Base-by-base conservation (phyloP, 352 stramenopile species). In the Hyaloperonospora brassicae region DNA sequence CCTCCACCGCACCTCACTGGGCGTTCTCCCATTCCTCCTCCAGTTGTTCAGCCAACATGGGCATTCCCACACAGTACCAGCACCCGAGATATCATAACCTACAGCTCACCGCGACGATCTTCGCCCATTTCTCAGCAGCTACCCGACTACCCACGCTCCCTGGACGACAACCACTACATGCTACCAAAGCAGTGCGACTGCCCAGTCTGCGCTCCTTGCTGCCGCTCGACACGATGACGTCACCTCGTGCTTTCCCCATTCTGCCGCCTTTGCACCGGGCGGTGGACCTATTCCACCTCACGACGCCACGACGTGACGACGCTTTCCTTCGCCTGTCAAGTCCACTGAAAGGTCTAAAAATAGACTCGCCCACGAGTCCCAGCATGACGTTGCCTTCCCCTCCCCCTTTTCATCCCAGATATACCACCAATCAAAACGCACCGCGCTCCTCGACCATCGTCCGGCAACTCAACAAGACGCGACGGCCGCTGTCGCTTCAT, bases 401-500 rank as follows among this genome's bases (percentile, higher is more conserved):
- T 38, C 6, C 48, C 23, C 46, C 54, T 38, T 9, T 41, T 10
- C 35, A n/a, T 22, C 46, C 40, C 42, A n/a, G 12, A 17, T 13
- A n/a, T 7, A 7, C 25, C 21, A 51, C 27, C 27, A 34, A 34
- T 34, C 27, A 34, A 34, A 34, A 9, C 27, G 4, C 27, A 8
- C 4, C 27, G 27, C 8, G 27, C 27, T 34, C 27, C 4, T 34
- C 8, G 27, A 34, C 4, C 8, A 8, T 34, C 8, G 27, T 4
- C 8, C 8, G 27, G 4, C 4, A 8, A 9, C 4, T 4, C 8
- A 34, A 9, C n/a, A 79, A 79, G 50, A 59, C 62, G 8, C 68
- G 72, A 1, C 71, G 74, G 41, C 70, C 59, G 7, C 48, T 87
- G 24, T 73, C 74, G 2, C 60, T 87, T 30, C 59, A 71, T 14